Base-by-base conservation (phyloP, 495 filamentous ascomycete species). In the Talaromyces ruber region DNA sequence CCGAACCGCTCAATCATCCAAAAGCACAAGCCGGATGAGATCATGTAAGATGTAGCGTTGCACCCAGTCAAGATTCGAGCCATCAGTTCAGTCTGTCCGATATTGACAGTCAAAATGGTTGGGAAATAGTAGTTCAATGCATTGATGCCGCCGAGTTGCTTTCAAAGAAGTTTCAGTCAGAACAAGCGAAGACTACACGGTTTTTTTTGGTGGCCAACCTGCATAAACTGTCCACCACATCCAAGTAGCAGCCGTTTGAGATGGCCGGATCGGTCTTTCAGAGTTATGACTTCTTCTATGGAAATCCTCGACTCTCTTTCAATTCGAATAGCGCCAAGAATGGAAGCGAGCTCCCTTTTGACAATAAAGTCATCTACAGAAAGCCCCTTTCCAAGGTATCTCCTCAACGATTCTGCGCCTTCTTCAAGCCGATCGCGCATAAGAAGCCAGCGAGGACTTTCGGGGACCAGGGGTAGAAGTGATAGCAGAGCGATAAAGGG, bases 31-130 rank as follows among this genome's bases (percentile, higher is more conserved):
- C 84, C 87, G 3, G 88, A 84, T 60, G 84, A 87, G 70, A 88
- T 81, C 28, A 84, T 75, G 67, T 88, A 90, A 6, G 88, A 81
- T 21, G 88, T 72, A 79, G 87, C 87, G 74, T 86, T 88, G 18
- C 88, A 77, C 39, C 86, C 88, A 12, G 86, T 85, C 4, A 90
- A 70, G 0, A 93, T 70, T 54, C 88, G 89, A 0, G 90, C 90
- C 74, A 92, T 91, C 60, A 93, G 84, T 67, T 93, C 90, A 16
- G 70, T 70, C 1, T 82, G 68, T 4, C 77, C 74, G 24, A 84
- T 75, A 58, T 74, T 75, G 60, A 81, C 70, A 39, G 80, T 66
- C 64, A 81, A 80, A 52, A 84, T 77, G 0, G 75, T 75, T 0
- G 81, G 71, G 1, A 78, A 75, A 60, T 83, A 84, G 60, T 82